Percentiles rank a stretch among this genome's conserved stretches.
These are phyloP conservation scores for Solanum pinnatisectum DNA, from an alignment of 257 asterid species.

Conservation along the genomic window DNA sequence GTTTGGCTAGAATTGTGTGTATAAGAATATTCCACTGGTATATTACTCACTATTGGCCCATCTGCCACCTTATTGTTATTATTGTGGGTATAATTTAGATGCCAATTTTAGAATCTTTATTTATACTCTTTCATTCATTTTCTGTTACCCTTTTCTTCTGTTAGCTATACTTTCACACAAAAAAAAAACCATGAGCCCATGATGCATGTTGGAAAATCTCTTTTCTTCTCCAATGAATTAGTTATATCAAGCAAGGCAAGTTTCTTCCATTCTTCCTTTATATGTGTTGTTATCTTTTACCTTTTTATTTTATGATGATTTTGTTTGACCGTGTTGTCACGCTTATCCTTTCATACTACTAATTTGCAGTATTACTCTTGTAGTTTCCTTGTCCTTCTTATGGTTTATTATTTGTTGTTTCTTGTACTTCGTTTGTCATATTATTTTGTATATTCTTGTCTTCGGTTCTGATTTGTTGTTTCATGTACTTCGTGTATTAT, in stretches of 20 bases:
- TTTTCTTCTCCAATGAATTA: not conserved
- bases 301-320: not conserved
- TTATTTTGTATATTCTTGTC: not conserved
- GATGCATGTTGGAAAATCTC: not conserved
- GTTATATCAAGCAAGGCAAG: not conserved
- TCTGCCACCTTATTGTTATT: not conserved
- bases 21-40: conserved; percentile 51
- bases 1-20: conserved; percentile 1
- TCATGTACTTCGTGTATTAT: not conserved
- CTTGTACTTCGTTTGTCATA: fast-evolving
- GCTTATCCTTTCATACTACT: not conserved
- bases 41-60: conserved; percentile 19
- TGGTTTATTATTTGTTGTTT: not conserved
- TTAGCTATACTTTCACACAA: not conserved
- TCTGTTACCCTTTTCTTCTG: not conserved
- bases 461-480: fast-evolving
- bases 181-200: not conserved
- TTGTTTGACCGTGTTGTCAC: not conserved
- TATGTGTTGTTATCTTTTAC: not conserved
- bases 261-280: not conserved
- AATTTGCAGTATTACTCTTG: not conserved
- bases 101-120: not conserved
- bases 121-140: not conserved
- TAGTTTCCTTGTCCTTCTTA: not conserved
- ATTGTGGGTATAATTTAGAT: not conserved